Evolutionary conservation across 345 rosid genomes (phyloP), one percentile per base, ranked within the genome.

Genomic region (Eucalyptus pauciflora): DNA sequence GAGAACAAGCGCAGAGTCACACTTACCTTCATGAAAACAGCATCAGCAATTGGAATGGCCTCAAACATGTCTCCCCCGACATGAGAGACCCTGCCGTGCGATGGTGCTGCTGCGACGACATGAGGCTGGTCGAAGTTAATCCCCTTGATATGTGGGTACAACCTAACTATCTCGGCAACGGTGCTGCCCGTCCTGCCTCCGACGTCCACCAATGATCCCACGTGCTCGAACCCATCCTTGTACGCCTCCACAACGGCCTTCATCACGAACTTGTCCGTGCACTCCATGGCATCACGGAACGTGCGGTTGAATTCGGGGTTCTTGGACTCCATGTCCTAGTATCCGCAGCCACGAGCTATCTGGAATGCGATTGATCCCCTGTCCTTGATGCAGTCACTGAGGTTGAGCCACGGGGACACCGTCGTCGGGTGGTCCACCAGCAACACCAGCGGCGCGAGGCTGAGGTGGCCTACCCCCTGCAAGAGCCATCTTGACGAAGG

Each of bases 401-500:
- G 87, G 83, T 18, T 43, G 87, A 80, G 89, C 92, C 90, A 92
- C 9, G 93, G 87, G 4, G 89, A 89, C 60, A 88, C 10, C 81
- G 67, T 48, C 27, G 56, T 86, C 2, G 50, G 89, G 85, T 90
- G 90, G 91, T 85, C 86, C 76, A 64, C 56, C 90, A 94, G 52
- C 14, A 88, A 25, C 17, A 91, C 25, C 89, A 94, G 8, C 2
- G 96, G 93, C 3, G 43, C 88, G 7, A 94, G 89, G 89, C 76
- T 92, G 3, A 24, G 18, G 6, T 88, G 48, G 83, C 46, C 92
- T 3, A 93, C 87, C 27, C 69, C 90, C 13, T 15, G 88, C 13
- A 92, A 14, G 4, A 92, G 90, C 94, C 95, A 93, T 80, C 62
- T 89, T 1, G 96, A 92, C 5, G 46, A n/a, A 18, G 87, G 20